These are phyloP conservation scores for Hypoxylon fragiforme DNA, from an alignment of 495 filamentous ascomycete species.

Conservation along the genomic window DNA sequence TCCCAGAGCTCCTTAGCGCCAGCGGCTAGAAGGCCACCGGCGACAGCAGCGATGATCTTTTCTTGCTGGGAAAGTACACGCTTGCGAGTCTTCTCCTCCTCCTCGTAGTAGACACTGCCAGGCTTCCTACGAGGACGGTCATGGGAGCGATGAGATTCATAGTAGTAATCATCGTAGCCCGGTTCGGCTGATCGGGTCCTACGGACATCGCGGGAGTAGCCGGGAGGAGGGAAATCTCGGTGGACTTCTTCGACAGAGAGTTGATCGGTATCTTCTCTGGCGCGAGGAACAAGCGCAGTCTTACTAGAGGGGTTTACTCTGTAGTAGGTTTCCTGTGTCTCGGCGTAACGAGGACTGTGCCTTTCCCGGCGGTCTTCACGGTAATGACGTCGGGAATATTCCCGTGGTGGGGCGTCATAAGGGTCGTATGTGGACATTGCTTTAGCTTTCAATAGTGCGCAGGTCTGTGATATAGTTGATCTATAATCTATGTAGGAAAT, in stretches of 20 bases:
- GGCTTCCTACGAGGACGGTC: constrained; percentile 45
- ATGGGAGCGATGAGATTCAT: constrained; percentile 44
- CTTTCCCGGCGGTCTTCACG: constrained; percentile 51
- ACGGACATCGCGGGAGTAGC: constrained; percentile 54
- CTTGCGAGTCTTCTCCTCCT: constrained; percentile 49
- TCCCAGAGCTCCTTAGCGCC: constrained; percentile 61
- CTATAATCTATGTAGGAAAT: not conserved
- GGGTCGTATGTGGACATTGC: constrained; percentile 54
- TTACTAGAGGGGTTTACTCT: constrained; percentile 42
- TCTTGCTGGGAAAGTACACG: constrained; percentile 58
- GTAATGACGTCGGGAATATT: constrained; percentile 48
- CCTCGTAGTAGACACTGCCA: constrained; percentile 45
- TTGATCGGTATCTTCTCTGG: constrained; percentile 58
- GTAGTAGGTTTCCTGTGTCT: constrained; percentile 54
- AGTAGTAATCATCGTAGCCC: constrained; percentile 48
- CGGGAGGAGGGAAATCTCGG: constrained; percentile 68
- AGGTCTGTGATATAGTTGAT: not conserved
- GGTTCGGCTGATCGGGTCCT: constrained; percentile 56
- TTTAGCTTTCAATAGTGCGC: not conserved
- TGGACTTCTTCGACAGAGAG: constrained; percentile 68
- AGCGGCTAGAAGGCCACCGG: constrained; percentile 55
- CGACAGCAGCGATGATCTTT: constrained; percentile 60
- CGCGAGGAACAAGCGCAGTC: constrained; percentile 57
- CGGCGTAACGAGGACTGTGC: constrained; percentile 51
- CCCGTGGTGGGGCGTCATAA: constrained; percentile 48